Evolutionary conservation across 768 basidiomycete genomes (phyloP).

Genomic region (Imleria badia): DNA sequence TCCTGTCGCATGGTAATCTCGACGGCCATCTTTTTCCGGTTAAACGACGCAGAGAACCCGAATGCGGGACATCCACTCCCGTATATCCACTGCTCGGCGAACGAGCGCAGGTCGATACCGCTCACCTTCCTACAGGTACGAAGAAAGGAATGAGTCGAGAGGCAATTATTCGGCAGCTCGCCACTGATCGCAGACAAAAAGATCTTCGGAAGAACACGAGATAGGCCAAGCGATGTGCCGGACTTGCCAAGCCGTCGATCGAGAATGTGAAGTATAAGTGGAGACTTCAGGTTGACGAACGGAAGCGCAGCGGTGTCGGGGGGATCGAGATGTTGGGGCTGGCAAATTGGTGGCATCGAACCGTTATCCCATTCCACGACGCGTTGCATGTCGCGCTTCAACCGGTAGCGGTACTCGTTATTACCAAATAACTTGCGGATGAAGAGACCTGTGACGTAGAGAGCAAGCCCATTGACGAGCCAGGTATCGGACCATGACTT

Average conservation of each 20-base stretch:
- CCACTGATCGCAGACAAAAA: conserved; percentile 93
- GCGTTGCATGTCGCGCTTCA: conserved; percentile 96
- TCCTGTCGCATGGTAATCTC: conserved; percentile 94
- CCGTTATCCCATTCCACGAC: conserved; percentile 88
- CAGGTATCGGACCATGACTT: conserved; percentile 93
- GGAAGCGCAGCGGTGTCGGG: conserved; percentile 77
- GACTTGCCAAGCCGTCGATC: conserved; percentile 93
- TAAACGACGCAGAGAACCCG: conserved; percentile 86
- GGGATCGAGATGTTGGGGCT: conserved; percentile 81
- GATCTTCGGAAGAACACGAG: conserved; percentile 91
- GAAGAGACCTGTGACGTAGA: conserved; percentile 89
- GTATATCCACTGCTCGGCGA: conserved; percentile 99
- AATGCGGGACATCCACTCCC: conserved; percentile 95
- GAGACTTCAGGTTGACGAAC: conserved; percentile 93
- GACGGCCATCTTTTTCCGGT: conserved; percentile 97
- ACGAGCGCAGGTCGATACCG: conserved; percentile 84
- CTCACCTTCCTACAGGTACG: conserved; percentile 91
- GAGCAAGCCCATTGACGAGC: conserved; percentile 92
- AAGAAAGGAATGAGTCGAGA: conserved; percentile 90
- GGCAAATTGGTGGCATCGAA: conserved; percentile 88
- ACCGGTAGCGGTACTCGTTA: conserved; percentile 93
- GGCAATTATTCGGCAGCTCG: conserved; percentile 78
- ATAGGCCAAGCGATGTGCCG: conserved; percentile 91
- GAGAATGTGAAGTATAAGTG: conserved; percentile 94
- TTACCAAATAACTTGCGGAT: conserved; percentile 86